phyloP scores from a whole-genome alignment of 225 moss, liverwort and hornwort genomes.

The Bryum argenteum region DNA sequence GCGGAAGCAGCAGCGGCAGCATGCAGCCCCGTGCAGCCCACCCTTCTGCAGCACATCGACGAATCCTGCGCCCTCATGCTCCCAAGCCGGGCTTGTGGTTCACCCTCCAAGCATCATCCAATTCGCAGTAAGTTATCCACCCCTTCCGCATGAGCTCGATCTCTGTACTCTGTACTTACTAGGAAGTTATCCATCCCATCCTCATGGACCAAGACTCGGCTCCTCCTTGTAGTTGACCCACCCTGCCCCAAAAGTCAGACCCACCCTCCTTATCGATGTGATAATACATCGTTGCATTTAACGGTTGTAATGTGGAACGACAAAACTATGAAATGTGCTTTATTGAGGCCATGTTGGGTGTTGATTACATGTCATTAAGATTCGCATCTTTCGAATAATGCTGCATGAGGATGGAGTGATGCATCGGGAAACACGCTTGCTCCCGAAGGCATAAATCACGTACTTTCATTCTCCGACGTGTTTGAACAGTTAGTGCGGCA shows the following conservation, averaged over 20 bases:
- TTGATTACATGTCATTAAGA: slow-evolving; percentile 16
- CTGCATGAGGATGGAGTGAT: no score
- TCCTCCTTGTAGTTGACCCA: slow-evolving; percentile 23
- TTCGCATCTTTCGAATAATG: slow-evolving; percentile 20
- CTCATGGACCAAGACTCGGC: slow-evolving; percentile 18
- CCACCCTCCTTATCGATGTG: not conserved
- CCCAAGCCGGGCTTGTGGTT: slow-evolving; percentile 56
- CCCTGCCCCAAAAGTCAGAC: slow-evolving; percentile 18
- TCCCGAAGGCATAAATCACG: not conserved
- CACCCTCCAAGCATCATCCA: slow-evolving; percentile 43
- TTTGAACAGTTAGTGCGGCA: not conserved
- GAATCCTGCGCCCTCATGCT: slow-evolving; percentile 44
- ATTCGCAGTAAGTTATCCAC: slow-evolving; percentile 47
- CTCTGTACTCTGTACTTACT: not conserved
- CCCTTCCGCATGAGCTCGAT: slow-evolving; percentile 15
- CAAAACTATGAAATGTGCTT: not conserved
- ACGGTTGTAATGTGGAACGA: not conserved
- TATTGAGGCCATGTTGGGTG: slow-evolving; percentile 11
- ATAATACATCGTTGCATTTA: no score
- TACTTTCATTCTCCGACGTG: no score
- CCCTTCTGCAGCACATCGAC: slow-evolving; percentile 18
- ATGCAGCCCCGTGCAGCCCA: slow-evolving; percentile 17
- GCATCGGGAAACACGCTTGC: not conserved
- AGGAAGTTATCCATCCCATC: slow-evolving; percentile 32
- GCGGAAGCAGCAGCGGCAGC: not conserved